A percentile compares a stretch with the other conserved stretches of the same genome.
These are phyloP conservation scores for Hypoxylon sp. DNA, from an alignment of 2,329 filamentous ascomycete species.

Conservation along the genomic window DNA sequence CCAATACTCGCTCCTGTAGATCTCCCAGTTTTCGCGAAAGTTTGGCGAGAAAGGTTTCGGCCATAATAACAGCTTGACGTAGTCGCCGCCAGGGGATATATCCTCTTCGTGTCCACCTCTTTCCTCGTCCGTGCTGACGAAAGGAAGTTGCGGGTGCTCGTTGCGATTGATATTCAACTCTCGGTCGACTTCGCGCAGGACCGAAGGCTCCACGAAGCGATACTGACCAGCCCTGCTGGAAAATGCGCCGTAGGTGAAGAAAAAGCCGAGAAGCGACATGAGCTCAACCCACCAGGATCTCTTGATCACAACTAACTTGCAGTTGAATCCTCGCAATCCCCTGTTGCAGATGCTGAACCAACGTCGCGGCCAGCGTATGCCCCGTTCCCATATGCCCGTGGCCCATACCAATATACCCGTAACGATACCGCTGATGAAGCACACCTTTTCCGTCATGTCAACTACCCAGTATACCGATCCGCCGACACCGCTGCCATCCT, in stretches of 20 bases:
- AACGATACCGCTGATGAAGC: constrained; percentile 89
- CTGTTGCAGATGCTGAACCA: constrained; percentile 93
- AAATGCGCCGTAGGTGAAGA: constrained; percentile 80
- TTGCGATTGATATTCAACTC: constrained; percentile 63
- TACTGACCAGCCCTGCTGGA: constrained; percentile 78
- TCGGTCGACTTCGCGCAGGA: constrained; percentile 70
- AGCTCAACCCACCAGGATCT: constrained; percentile 85
- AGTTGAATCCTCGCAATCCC: constrained; percentile 91
- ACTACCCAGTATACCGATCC: constrained; percentile 97
- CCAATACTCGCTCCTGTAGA: constrained; percentile 96
- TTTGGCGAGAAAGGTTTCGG: constrained; percentile 95
- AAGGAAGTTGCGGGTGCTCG: constrained; percentile 55
- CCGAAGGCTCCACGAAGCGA: constrained; percentile 77
- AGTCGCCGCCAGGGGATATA: constrained; percentile 87
- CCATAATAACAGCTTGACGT: constrained; percentile 88
- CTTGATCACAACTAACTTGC: constrained; percentile 91
- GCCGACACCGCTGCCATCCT: constrained; percentile 90
- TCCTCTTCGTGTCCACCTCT: constrained; percentile 85
- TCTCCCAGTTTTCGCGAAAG: constrained; percentile 97
- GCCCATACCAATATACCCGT: constrained; percentile 91
- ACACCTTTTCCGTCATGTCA: constrained; percentile 89
- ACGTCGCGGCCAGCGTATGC: constrained; percentile 90
- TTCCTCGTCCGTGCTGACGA: constrained; percentile 66
- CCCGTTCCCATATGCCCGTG: constrained; percentile 95
- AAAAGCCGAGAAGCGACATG: constrained; percentile 77